Conservation (phyloP, 805 yeast genomes). For the Myxozyma neotropica region DNA sequence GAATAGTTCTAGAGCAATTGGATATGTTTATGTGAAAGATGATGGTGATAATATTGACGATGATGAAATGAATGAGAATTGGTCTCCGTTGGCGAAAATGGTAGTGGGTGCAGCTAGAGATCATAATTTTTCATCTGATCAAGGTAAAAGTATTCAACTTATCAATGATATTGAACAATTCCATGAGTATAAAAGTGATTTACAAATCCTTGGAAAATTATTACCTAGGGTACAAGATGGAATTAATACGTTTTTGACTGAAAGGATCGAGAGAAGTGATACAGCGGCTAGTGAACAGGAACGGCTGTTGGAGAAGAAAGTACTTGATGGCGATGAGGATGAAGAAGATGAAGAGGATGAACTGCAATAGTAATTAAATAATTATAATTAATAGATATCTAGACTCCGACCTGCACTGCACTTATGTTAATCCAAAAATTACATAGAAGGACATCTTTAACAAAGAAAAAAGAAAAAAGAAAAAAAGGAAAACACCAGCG, state of each 20-base stretch:
- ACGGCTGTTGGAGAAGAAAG: conserved; percentile 19
- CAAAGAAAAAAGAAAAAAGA: background rate
- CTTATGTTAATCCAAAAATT: too few relatives aligned
- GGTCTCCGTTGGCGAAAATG: conserved; percentile 1
- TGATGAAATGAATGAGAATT: background rate
- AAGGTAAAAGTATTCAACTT: background rate
- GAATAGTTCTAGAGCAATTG: background rate
- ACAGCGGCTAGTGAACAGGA: conserved; percentile 9
- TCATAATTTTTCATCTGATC: background rate
- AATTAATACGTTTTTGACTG: conserved; percentile 30
- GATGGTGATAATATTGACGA: background rate
- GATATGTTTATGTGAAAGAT: background rate
- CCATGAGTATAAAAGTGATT: background rate
- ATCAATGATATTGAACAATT: background rate
- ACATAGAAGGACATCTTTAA: too few relatives aligned
- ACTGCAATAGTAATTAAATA: background rate
- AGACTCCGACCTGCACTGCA: background rate
- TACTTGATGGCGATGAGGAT: conserved; percentile 34
- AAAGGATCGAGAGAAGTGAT: conserved; percentile 15
- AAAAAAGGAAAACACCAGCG: background rate
- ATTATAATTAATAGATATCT: background rate
- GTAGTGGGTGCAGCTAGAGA: background rate
- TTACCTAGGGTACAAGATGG: conserved; percentile 24
- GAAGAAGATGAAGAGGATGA: conserved; percentile 26
- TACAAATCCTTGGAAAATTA: conserved; percentile 4